phyloP scores from a whole-genome alignment of 2,329 filamentous ascomycete genomes.

The Intubia oerlemansii region DNA sequence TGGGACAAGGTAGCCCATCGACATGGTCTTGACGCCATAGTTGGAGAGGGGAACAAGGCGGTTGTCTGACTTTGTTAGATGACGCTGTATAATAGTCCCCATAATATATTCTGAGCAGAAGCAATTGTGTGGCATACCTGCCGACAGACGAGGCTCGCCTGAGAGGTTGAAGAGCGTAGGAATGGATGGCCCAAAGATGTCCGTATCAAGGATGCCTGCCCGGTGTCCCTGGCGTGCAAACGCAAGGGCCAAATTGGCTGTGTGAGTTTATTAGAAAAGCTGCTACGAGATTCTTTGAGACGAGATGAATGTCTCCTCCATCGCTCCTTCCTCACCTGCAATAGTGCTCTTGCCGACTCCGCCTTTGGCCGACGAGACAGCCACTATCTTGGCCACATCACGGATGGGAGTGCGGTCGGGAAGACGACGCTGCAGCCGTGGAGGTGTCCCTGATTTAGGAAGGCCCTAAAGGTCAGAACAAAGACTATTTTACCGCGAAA shows the following conservation, averaged over 20 bases:
- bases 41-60: conserved; percentile 74
- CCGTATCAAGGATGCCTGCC: conserved; percentile 77
- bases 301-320: too few relatives aligned
- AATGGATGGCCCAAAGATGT: conserved; percentile 91
- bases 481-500: too few relatives aligned
- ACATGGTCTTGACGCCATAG: conserved; percentile 96
- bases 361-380: conserved; percentile 92
- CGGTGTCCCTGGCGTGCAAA: conserved; percentile 66
- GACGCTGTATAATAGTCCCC: too few relatives aligned
- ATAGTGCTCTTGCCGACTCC: conserved; percentile 97
- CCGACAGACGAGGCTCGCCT: conserved; percentile 55
- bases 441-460: conserved; percentile 53
- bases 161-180: conserved; percentile 72
- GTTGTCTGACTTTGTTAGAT: conserved; percentile 29
- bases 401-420: conserved; percentile 63
- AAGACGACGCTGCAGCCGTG: conserved; percentile 58
- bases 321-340: conserved; percentile 46
- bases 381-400: conserved; percentile 77
- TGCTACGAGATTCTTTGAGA: too few relatives aligned
- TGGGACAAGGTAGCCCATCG: conserved; percentile 81
- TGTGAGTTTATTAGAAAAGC: too few relatives aligned
- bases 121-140: too few relatives aligned
- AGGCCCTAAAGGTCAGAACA: conserved; percentile 40
- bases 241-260: conserved; percentile 62
- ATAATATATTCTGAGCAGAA: too few relatives aligned